Percentiles rank a stretch among this genome's conserved stretches.
Conservation (phyloP, 2,329 filamentous ascomycete species). For the Furcasterigmium sp. region DNA sequence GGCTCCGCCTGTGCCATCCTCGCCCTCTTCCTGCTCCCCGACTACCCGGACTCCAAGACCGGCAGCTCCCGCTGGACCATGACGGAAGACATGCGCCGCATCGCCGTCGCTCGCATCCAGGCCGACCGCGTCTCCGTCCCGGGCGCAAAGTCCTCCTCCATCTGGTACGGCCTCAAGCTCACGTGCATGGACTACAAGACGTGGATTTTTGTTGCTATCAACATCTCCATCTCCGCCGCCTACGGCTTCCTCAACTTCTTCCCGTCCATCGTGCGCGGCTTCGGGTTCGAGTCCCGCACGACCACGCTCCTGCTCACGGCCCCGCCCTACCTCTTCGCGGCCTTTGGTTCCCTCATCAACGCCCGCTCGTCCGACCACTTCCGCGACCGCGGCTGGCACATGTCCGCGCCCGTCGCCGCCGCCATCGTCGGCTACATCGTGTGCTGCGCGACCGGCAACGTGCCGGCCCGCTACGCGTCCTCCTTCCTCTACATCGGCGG, state of each 20-base stretch:
- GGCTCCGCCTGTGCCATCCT: conserved; percentile 39
- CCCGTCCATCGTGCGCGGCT: conserved; percentile 38
- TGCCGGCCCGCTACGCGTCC: conserved; percentile 19
- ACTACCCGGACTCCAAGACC: conserved; percentile 12
- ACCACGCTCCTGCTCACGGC: conserved; percentile 43
- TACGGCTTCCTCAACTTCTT: conserved; percentile 28
- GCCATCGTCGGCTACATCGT: conserved; percentile 32
- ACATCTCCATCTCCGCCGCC: conserved; percentile 12
- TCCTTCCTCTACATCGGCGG: conserved; percentile 24
- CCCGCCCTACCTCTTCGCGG: conserved; percentile 23
- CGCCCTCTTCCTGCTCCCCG: conserved; percentile 14
- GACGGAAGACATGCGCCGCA: conserved; percentile 7
- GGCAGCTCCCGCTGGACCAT: conserved; percentile 8
- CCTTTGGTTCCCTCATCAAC: conserved; percentile 15
- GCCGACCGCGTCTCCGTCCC: conserved; percentile 17
- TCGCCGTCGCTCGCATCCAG: conserved; percentile 8
- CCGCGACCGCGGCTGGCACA: conserved; percentile 38
- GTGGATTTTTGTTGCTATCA: conserved; percentile 14
- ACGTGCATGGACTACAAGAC: conserved; percentile 17
- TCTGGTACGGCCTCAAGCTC: conserved; percentile 14
- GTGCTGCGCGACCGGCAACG: conserved; percentile 17
- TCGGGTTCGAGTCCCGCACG: conserved; percentile 39
- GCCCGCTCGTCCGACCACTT: conserved; percentile 28
- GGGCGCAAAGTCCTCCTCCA: conserved; percentile 3
- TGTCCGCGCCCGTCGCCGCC: conserved; percentile 29